phyloP scores from a whole-genome alignment of 257 asterid genomes.

The Solanum appendiculatum region DNA sequence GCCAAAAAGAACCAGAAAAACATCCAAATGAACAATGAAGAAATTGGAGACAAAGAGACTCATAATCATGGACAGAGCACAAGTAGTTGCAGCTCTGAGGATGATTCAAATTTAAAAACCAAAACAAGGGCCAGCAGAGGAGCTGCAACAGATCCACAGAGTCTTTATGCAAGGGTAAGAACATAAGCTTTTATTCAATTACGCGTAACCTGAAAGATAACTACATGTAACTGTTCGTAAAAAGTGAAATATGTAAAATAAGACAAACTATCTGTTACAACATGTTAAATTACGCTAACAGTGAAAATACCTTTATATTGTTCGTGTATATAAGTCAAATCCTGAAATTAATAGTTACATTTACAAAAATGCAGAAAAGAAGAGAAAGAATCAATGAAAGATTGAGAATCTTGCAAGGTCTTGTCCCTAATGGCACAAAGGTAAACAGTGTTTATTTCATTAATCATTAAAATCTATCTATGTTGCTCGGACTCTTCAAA shows the following conservation, averaged over 20 bases:
- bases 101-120: conserved; percentile 15
- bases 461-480: no score
- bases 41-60: conserved; percentile 31
- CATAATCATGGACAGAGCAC: conserved; percentile 20
- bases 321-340: not conserved
- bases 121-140: conserved; percentile 41
- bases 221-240: not conserved
- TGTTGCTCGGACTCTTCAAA: not conserved
- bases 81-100: conserved; percentile 34
- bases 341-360: not conserved
- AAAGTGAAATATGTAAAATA: not conserved
- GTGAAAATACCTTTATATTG: not conserved
- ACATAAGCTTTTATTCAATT: not conserved
- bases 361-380: conserved; percentile 44
- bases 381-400: conserved; percentile 85
- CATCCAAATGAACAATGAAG: conserved; percentile 7
- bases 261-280: accelerated
- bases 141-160: conserved; percentile 80
- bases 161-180: conserved; percentile 86
- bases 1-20: conserved; percentile 23
- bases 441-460: not conserved
- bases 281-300: not conserved
- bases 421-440: conserved; percentile 89
- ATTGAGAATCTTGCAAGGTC: conserved; percentile 72
- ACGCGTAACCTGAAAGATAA: not conserved